A percentile compares a stretch with the other conserved stretches of the same genome.
phyloP scores from a whole-genome alignment of 148 eudicot genomes.

The Chenopodium suecicum region DNA sequence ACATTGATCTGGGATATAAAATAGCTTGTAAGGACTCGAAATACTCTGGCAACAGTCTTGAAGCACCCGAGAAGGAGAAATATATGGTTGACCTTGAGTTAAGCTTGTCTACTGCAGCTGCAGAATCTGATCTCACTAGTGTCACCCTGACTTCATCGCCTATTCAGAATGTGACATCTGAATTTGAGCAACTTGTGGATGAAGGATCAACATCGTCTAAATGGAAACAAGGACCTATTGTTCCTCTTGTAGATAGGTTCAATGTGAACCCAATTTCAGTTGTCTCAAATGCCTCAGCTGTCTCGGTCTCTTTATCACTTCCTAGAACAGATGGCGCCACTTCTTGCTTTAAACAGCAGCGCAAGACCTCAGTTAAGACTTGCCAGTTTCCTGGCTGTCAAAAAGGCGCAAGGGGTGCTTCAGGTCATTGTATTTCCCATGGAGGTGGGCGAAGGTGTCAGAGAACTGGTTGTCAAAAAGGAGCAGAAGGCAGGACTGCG shows the following conservation, averaged over 20 bases:
- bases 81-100: slow-evolving; percentile 56
- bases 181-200: slow-evolving; percentile 43
- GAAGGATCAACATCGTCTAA: slow-evolving; percentile 75
- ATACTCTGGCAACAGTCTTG: slow-evolving; percentile 13
- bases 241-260: slow-evolving; percentile 30
- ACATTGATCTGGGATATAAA: slow-evolving; percentile 23
- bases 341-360: slow-evolving; percentile 27
- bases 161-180: slow-evolving; percentile 28
- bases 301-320: slow-evolving; percentile 2
- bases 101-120: slow-evolving; percentile 54
- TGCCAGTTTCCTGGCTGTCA: slow-evolving; percentile 60
- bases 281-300: neutral
- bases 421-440: slow-evolving; percentile 72
- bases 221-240: slow-evolving; percentile 48
- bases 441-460: slow-evolving; percentile 79
- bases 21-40: slow-evolving; percentile 18
- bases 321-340: slow-evolving; percentile 24
- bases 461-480: slow-evolving; percentile 58
- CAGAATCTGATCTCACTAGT: slow-evolving; percentile 61
- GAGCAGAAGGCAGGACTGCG: slow-evolving; percentile 75
- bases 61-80: slow-evolving; percentile 13
- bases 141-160: slow-evolving; percentile 34
- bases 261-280: slow-evolving; percentile 6
- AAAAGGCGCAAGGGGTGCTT: slow-evolving; percentile 72
- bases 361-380: slow-evolving; percentile 41